Evolutionary conservation across 805 yeast genomes (phyloP).

Genomic region (Starmerella powellii): DNA sequence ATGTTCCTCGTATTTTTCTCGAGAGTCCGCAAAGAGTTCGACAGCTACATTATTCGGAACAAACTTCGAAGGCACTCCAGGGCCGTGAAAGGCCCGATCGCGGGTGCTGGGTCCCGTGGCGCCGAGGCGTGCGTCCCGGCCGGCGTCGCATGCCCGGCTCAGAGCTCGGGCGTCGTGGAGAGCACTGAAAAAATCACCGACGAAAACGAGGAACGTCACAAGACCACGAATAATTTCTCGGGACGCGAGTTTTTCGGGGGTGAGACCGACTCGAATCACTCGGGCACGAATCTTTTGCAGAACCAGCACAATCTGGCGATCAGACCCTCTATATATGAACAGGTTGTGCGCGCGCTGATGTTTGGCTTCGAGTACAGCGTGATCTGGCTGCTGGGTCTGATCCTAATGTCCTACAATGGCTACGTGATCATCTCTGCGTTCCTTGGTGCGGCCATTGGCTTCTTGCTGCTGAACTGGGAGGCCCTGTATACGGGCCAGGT

Average conservation of each 20-base stretch:
- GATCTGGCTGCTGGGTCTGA: conserved; percentile 54
- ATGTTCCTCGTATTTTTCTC: conserved; percentile 47
- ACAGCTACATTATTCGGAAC: conserved; percentile 22
- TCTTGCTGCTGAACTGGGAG: conserved; percentile 42
- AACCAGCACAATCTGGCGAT: not conserved
- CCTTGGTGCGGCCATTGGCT: conserved; percentile 50
- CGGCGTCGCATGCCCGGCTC: too few species aligned
- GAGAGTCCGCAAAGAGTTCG: conserved; percentile 40
- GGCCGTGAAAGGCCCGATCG: not conserved
- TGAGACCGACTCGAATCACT: too few species aligned
- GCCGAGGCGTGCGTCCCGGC: not conserved
- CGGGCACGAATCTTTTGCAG: too few species aligned
- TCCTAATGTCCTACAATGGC: conserved; percentile 67
- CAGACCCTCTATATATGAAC: conserved; percentile 40
- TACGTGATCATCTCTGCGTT: conserved; percentile 52
- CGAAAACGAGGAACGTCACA: too few species aligned
- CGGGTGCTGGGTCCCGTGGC: not conserved
- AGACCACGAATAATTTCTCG: too few species aligned
- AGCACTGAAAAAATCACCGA: too few species aligned
- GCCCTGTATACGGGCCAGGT: not conserved
- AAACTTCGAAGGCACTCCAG: not conserved
- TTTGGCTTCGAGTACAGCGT: conserved; percentile 53
- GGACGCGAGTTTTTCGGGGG: too few species aligned
- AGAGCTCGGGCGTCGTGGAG: too few species aligned
- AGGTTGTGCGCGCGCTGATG: conserved; percentile 37